Evolutionary conservation across 2,329 filamentous ascomycete species (phyloP).

Genomic region (Fusarium citri): DNA sequence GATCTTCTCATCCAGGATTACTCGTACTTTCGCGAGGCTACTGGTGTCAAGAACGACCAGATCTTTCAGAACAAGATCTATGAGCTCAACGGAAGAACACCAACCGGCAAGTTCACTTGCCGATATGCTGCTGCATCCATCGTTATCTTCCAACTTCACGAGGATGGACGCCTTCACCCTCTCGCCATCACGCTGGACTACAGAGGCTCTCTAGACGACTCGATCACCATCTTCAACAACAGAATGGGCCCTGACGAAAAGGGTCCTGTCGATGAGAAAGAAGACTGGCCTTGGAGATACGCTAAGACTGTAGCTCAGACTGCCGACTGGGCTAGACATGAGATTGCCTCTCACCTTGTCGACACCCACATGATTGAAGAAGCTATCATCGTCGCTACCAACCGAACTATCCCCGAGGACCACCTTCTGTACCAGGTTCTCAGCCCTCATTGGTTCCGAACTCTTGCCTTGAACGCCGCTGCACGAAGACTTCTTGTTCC

Average conservation of each 20-base stretch:
- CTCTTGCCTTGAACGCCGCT: constrained; percentile 21
- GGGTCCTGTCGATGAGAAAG: constrained; percentile 14
- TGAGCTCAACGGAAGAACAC: background rate
- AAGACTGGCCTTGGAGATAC: constrained; percentile 36
- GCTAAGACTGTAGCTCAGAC: constrained; percentile 36
- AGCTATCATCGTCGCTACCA: constrained; percentile 34
- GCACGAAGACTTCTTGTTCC: constrained; percentile 19
- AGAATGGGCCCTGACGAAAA: constrained; percentile 23
- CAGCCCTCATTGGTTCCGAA: constrained; percentile 34
- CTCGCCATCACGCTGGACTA: constrained; percentile 33
- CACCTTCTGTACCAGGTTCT: constrained; percentile 30
- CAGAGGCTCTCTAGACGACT: constrained; percentile 16
- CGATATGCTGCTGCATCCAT: constrained; percentile 27
- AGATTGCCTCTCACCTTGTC: constrained; percentile 29
- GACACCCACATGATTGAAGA: constrained; percentile 36
- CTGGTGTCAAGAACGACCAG: constrained; percentile 13
- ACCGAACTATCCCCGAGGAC: constrained; percentile 22
- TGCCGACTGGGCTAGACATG: constrained; percentile 35
- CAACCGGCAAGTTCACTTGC: background rate
- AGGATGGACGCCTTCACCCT: constrained; percentile 29
- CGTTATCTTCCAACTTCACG: constrained; percentile 29
- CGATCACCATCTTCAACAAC: constrained; percentile 30
- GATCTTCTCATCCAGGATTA: constrained; percentile 36
- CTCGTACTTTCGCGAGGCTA: constrained; percentile 31
- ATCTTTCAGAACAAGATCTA: constrained; percentile 8